These are phyloP conservation scores for Tetrapisispora taiwanensis DNA, from an alignment of 805 yeast genomes.

Conservation along the genomic window DNA sequence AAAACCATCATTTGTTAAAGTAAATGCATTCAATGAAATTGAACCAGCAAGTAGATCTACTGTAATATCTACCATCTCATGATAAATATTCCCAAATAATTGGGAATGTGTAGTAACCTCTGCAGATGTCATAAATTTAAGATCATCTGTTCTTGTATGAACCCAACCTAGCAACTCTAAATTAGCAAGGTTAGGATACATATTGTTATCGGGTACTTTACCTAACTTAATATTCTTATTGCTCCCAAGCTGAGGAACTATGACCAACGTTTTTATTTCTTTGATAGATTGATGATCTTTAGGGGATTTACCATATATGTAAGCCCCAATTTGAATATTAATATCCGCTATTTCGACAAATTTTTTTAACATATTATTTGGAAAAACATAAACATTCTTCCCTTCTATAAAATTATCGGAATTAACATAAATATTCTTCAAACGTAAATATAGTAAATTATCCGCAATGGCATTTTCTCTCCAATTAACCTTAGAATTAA, in stretches of 20 bases:
- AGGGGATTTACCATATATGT: constrained; percentile 72
- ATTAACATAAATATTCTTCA: constrained; percentile 64
- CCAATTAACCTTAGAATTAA: constrained; percentile 86
- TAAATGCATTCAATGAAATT: constrained; percentile 60
- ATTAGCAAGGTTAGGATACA: constrained; percentile 35
- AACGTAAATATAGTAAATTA: constrained; percentile 57
- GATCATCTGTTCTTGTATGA: constrained; percentile 73
- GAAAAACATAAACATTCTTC: constrained; percentile 62
- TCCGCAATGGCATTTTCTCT: constrained; percentile 75
- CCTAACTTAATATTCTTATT: constrained; percentile 57
- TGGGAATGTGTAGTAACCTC: constrained; percentile 56
- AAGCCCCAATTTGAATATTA: constrained; percentile 73
- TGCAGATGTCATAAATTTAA: constrained; percentile 50
- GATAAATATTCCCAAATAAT: constrained; percentile 29
- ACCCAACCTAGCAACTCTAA: constrained; percentile 86
- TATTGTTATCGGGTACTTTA: constrained; percentile 13
- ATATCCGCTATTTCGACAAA: constrained; percentile 75
- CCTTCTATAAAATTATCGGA: constrained; percentile 55
- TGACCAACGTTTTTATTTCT: constrained; percentile 63
- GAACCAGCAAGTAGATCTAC: constrained; percentile 79
- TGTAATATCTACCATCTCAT: constrained; percentile 44
- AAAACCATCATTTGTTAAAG: constrained; percentile 52
- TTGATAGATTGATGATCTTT: constrained; percentile 59
- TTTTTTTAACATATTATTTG: constrained; percentile 67
- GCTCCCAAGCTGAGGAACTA: constrained; percentile 85